Evolutionary conservation across 345 rosid species (phyloP).

Genomic region (Lumnitzera littorea): DNA sequence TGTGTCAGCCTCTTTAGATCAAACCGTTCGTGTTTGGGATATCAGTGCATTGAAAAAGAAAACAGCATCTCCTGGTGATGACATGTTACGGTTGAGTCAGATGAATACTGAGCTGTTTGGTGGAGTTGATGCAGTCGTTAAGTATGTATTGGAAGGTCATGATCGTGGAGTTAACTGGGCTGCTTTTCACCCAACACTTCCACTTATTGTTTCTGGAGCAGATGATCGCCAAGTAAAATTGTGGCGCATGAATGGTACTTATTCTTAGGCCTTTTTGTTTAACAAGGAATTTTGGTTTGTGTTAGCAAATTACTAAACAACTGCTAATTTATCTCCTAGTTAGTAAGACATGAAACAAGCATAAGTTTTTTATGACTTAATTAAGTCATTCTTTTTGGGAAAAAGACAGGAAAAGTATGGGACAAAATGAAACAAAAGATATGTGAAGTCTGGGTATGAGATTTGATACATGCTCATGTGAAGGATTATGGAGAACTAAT

Average conservation of each 20-base stretch:
- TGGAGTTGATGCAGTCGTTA: slow-evolving; percentile 88
- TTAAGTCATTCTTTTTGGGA: too few species aligned
- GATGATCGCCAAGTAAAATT: slow-evolving; percentile 97
- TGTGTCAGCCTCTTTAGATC: slow-evolving; percentile 94
- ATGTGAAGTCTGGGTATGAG: too few species aligned
- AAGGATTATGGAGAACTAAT: too few species aligned
- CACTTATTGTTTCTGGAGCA: slow-evolving; percentile 94
- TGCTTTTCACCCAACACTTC: slow-evolving; percentile 89
- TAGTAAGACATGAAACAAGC: too few species aligned
- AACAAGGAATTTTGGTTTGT: too few species aligned
- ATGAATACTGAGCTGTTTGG: slow-evolving; percentile 95
- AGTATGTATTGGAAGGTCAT: slow-evolving; percentile 97
- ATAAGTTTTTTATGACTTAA: too few species aligned
- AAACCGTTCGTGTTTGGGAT: slow-evolving; percentile 99
- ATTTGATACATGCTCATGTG: too few species aligned
- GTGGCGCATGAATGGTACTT: slow-evolving; percentile 95
- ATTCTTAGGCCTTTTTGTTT: background rate
- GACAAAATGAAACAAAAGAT: too few species aligned
- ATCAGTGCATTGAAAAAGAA: slow-evolving; percentile 84
- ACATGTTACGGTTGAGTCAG: slow-evolving; percentile 74
- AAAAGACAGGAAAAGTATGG: too few species aligned
- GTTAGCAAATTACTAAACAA: too few species aligned
- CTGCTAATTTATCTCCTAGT: too few species aligned
- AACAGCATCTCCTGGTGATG: slow-evolving; percentile 86
- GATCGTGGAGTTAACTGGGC: slow-evolving; percentile 99